Base-by-base conservation (phyloP, 371 early-diverging fungal species). In the Smittium mucronatum region DNA sequence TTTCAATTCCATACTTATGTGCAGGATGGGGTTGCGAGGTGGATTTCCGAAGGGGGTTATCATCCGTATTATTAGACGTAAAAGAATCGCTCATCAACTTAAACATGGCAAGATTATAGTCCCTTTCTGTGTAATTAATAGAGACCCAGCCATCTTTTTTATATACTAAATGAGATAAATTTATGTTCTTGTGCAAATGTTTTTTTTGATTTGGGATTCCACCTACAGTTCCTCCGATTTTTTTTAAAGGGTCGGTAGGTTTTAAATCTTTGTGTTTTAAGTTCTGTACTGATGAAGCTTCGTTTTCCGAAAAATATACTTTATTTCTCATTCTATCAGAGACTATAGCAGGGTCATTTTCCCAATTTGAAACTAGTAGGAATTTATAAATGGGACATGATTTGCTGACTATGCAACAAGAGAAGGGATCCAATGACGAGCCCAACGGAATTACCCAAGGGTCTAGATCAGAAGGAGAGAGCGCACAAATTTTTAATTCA, bases 361-460 rank as follows among this genome's bases (percentile, higher is more conserved):
- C 47, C 47, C 47, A 47, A 47, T 47, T 47, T 47, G 5, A 5
- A 11, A 47, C 5, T 21, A 47, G 21, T 5, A 47, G 47, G 21
- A 11, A 11, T 47, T 47, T 47, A 21, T 11, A 47, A 11, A 47
- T 21, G 5, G 47, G 47, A 21, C 47, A 47, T 47, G 47, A 47
- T 47, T 47, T 47, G 21, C 47, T 47, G 5, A 47, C 47, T 61
- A 61, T 61, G 26, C 63, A 61, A 26, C 63, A 61, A 28, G 33
- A 28, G 26, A 61, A 61, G 5, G 26, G 5, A 33, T 28, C 63
- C 5, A 61, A n/a, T 11, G 63, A 61, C 11, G 63, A 61, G 63
- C 63, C 63, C 11, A 61, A 15, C 33, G 63, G 63, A 28, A 61
- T 33, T 30, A 61, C 29, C 63, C 63, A 61, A 11, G 63, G 63